A percentile compares a stretch with the other conserved stretches of the same genome.
phyloP scores from a whole-genome alignment of 495 filamentous ascomycete genomes.

The Aspergillus coremiiformis region DNA sequence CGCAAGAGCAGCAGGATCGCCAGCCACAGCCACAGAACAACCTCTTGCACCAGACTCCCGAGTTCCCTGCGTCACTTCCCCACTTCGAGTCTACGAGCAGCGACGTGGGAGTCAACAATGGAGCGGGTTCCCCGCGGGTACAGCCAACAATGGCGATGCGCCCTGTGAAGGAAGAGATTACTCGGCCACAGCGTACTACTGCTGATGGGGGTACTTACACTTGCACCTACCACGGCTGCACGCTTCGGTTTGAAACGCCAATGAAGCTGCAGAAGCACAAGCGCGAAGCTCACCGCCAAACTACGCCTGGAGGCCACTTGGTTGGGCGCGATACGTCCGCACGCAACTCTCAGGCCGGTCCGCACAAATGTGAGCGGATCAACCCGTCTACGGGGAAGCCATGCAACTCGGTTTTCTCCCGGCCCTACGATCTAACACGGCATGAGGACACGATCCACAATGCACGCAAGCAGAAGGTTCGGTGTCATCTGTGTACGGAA shows the following conservation, averaged over 20 bases:
- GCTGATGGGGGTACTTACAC: slow-evolving; percentile 87
- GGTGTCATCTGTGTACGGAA: slow-evolving; percentile 89
- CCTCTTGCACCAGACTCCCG: slow-evolving; percentile 43
- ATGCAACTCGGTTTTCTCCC: slow-evolving; percentile 91
- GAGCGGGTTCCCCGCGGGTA: slow-evolving; percentile 23
- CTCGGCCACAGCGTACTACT: slow-evolving; percentile 52
- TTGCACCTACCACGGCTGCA: slow-evolving; percentile 90
- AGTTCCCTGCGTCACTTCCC: slow-evolving; percentile 54
- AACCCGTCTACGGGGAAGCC: slow-evolving; percentile 95
- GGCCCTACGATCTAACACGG: slow-evolving; percentile 95
- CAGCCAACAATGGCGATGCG: slow-evolving; percentile 23
- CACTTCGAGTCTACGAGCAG: slow-evolving; percentile 60
- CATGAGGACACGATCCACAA: slow-evolving; percentile 99
- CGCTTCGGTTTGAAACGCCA: slow-evolving; percentile 78
- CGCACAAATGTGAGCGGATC: slow-evolving; percentile 82
- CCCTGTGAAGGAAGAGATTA: slow-evolving; percentile 26
- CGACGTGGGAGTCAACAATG: slow-evolving; percentile 30
- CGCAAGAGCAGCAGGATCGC: slow-evolving; percentile 53
- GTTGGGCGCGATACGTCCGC: slow-evolving; percentile 43
- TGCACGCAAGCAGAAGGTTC: slow-evolving; percentile 87
- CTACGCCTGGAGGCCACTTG: slow-evolving; percentile 38
- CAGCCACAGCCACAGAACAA: slow-evolving; percentile 27
- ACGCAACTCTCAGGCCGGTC: slow-evolving; percentile 77
- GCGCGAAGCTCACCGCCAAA: slow-evolving; percentile 80
- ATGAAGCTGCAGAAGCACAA: slow-evolving; percentile 90